phyloP scores from a whole-genome alignment of 352 stramenopile genomes.

The Phytophthora podocarpi region DNA sequence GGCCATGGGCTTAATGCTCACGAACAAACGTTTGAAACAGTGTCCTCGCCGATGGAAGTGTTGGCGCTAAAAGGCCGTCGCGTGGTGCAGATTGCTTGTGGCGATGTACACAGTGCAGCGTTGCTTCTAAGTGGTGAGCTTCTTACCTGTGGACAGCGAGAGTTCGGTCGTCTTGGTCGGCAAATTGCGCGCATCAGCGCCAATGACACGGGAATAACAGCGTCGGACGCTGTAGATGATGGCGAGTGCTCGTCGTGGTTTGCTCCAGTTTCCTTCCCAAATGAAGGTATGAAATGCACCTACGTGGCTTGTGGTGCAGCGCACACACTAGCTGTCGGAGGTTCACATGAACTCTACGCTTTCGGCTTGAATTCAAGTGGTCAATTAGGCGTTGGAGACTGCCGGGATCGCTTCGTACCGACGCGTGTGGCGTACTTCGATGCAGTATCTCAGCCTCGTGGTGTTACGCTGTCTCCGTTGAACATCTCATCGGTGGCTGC shows the following conservation, averaged over 20 bases:
- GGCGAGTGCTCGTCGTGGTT: conserved; percentile 50
- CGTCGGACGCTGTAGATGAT: neutral
- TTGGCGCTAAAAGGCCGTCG: conserved; percentile 44
- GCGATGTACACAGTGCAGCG: conserved; percentile 63
- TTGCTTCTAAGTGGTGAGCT: conserved; percentile 49
- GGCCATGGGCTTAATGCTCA: conserved; percentile 51
- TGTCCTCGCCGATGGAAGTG: conserved; percentile 59
- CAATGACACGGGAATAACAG: conserved; percentile 2
- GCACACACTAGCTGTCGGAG: conserved; percentile 60
- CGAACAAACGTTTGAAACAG: conserved; percentile 36
- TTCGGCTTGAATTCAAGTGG: conserved; percentile 70
- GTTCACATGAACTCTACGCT: conserved; percentile 40
- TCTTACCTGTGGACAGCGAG: conserved; percentile 66
- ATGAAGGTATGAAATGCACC: conserved; percentile 32
- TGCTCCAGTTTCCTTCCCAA: conserved; percentile 16
- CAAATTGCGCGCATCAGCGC: neutral
- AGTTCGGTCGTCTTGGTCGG: conserved; percentile 61
- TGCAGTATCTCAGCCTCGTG: neutral
- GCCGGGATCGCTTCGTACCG: conserved; percentile 45
- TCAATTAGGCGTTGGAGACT: conserved; percentile 69
- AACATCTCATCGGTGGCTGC: conserved; percentile 48
- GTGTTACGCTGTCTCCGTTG: conserved; percentile 7
- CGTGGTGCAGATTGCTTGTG: conserved; percentile 55
- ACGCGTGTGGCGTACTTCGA: conserved; percentile 64
- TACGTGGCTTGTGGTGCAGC: conserved; percentile 64